A percentile compares a stretch with the other conserved stretches of the same genome.
Conservation (phyloP, 2,329 filamentous ascomycete genomes). For the Botryotinia convoluta region DNA sequence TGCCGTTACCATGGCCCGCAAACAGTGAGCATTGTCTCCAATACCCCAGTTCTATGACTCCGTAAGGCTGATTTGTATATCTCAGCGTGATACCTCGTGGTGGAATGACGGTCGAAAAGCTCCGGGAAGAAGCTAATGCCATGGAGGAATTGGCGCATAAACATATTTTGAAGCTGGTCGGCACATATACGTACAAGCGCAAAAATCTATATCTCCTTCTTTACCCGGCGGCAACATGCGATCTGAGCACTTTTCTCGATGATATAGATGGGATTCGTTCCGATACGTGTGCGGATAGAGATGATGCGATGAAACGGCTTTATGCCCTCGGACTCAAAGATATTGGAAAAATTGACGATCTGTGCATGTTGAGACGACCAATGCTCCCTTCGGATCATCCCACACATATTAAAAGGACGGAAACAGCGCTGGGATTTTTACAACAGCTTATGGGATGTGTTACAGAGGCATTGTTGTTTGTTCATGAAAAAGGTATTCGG, state of each 20-base stretch:
- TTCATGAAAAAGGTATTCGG: slow-evolving; percentile 41
- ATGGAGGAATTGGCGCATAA: slow-evolving; percentile 49
- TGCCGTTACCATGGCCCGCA: slow-evolving; percentile 46
- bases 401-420: slow-evolving; percentile 27
- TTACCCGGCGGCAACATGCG: slow-evolving; percentile 49
- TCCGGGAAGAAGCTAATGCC: slow-evolving; percentile 47
- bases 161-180: slow-evolving; percentile 49
- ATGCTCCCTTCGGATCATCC: background rate
- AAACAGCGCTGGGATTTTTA: slow-evolving; percentile 42
- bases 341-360: slow-evolving; percentile 34
- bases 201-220: slow-evolving; percentile 47
- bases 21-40: slow-evolving; percentile 36
- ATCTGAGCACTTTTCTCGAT: slow-evolving; percentile 44
- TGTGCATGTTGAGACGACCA: slow-evolving; percentile 17
- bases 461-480: slow-evolving; percentile 32
- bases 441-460: slow-evolving; percentile 47
- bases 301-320: slow-evolving; percentile 40
- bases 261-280: slow-evolving; percentile 45
- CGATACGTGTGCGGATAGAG: slow-evolving; percentile 44
- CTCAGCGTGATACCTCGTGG: slow-evolving; percentile 24
- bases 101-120: slow-evolving; percentile 41
- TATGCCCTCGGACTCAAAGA: slow-evolving; percentile 41
- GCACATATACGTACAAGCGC: slow-evolving; percentile 45
- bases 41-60: background rate
- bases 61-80: slow-evolving; percentile 30